Conservation (phyloP, 2,329 filamentous ascomycete genomes). For the Septoria petroselini region DNA sequence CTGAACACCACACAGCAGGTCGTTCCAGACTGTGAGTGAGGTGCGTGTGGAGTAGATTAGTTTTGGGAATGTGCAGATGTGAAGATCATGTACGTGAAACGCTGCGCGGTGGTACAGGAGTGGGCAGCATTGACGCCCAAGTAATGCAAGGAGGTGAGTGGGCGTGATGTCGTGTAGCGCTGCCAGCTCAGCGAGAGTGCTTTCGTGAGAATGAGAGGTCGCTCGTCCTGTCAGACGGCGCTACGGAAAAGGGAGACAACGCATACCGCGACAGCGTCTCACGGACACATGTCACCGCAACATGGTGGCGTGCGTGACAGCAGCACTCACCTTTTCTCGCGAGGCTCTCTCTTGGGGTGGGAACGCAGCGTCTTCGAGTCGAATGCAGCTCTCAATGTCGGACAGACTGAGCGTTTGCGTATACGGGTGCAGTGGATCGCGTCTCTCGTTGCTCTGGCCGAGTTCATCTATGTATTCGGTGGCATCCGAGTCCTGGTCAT, state of each 20-base stretch:
- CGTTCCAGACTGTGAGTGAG: not conserved
- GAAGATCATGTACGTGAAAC: slow-evolving; percentile 21
- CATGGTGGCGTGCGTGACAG: slow-evolving; percentile 16
- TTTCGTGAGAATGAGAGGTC: slow-evolving; percentile 2
- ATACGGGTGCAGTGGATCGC: slow-evolving; percentile 66
- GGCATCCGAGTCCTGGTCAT: slow-evolving; percentile 14
- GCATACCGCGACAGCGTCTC: slow-evolving; percentile 31
- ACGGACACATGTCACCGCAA: slow-evolving; percentile 29
- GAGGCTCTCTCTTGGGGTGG: slow-evolving; percentile 57
- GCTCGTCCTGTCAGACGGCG: slow-evolving; percentile 18
- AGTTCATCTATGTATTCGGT: slow-evolving; percentile 20
- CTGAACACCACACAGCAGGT: not conserved
- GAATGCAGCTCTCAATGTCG: slow-evolving; percentile 61
- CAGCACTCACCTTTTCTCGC: slow-evolving; percentile 56
- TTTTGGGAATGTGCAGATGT: slow-evolving; percentile 22
- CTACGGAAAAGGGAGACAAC: slow-evolving; percentile 28
- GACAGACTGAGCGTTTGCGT: slow-evolving; percentile 68
- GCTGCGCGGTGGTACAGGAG: slow-evolving; percentile 20
- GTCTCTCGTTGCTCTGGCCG: slow-evolving; percentile 28
- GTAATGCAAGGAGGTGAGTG: slow-evolving; percentile 13
- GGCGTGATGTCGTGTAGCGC: slow-evolving; percentile 18
- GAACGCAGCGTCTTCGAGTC: slow-evolving; percentile 58
- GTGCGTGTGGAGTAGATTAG: not conserved
- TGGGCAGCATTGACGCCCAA: slow-evolving; percentile 17
- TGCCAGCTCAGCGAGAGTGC: slow-evolving; percentile 9